Conservation (phyloP, 306 rosid species). For the Amphicarpaea edgeworthii region DNA sequence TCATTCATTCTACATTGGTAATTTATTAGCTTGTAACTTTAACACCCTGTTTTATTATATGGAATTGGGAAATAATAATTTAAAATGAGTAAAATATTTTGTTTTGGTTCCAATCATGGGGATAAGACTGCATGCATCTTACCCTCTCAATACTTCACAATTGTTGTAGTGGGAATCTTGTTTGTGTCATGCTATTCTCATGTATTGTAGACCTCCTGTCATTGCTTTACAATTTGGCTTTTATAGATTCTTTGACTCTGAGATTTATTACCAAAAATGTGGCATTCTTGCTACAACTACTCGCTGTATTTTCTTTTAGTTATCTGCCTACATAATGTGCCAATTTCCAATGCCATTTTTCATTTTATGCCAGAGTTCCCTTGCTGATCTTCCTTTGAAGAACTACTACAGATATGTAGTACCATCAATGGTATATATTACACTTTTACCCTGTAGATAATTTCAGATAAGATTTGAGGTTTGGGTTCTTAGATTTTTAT, state of each 20-base stretch:
- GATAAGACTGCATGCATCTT: slow-evolving; percentile 23
- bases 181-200: not conserved
- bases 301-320: slow-evolving; percentile 33
- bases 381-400: slow-evolving; percentile 97
- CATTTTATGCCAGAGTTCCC: slow-evolving; percentile 85
- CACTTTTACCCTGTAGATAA: slow-evolving; percentile 7
- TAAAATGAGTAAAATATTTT: slow-evolving; percentile 3
- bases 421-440: slow-evolving; percentile 77
- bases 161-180: slow-evolving; percentile 25
- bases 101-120: slow-evolving; percentile 15
- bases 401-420: slow-evolving; percentile 95
- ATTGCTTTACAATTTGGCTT: slow-evolving; percentile 31
- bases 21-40: slow-evolving; percentile 28
- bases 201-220: slow-evolving; percentile 3
- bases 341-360: slow-evolving; percentile 41
- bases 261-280: slow-evolving; percentile 11
- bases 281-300: slow-evolving; percentile 20
- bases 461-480: slow-evolving; percentile 35
- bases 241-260: slow-evolving; percentile 35
- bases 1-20: not conserved
- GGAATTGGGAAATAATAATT: slow-evolving; percentile 19
- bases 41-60: slow-evolving; percentile 14
- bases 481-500: slow-evolving; percentile 52
- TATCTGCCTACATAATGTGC: slow-evolving; percentile 21
- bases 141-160: slow-evolving; percentile 12